Base-by-base conservation (phyloP, 305 asterid genomes). In the Fraxinus paxiana region DNA sequence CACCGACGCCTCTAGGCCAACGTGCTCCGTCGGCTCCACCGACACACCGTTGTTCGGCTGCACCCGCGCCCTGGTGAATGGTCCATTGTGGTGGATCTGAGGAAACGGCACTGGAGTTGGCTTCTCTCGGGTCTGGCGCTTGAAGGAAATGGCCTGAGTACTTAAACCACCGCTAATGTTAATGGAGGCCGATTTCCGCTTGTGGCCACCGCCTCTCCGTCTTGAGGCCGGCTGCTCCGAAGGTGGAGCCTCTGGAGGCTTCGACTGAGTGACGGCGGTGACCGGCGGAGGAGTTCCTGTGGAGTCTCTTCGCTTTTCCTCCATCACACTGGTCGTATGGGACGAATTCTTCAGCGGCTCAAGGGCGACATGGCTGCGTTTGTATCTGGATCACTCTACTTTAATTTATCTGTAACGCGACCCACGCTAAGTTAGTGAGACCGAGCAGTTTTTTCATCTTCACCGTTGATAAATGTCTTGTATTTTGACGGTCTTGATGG, bases 21-120 rank as follows among this genome's bases (percentile, higher is more conserved):
- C 90, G 37, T 83, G 82, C 88, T 88, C 89, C 83, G 85, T 79
- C 76, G 83, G 81, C 80, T 59, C 82, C 77, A 78, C 83, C 81
- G 41, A 84, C 63, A 74, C 84, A 73, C 86, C 75, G 84, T 80
- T 92, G 87, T 75, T 87, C 51, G 98, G 99, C 75, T 91, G 96
- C 88, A 88, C 87, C 3, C 97, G 93, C 9, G 98, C 98, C 91
- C 98, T 91, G 31, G 99, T 92, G 83, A 85, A 85, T 24, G 98
- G 98, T 34, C 98, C 98, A 82, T 92, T 91, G 88, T 90, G 92
- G 91, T 96, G 92, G 97, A 94, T 94, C 98, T 94, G 93, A 72
- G 88, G 79, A 35, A 92, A 89, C n/a, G 94, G 90, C 38, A 88
- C 93, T n/a, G 86, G 71, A 37, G 81, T 88, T 26, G 87, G 90